Evolutionary conservation across 2,329 filamentous ascomycete species (phyloP).

Genomic region (Epichloe sibirici): DNA sequence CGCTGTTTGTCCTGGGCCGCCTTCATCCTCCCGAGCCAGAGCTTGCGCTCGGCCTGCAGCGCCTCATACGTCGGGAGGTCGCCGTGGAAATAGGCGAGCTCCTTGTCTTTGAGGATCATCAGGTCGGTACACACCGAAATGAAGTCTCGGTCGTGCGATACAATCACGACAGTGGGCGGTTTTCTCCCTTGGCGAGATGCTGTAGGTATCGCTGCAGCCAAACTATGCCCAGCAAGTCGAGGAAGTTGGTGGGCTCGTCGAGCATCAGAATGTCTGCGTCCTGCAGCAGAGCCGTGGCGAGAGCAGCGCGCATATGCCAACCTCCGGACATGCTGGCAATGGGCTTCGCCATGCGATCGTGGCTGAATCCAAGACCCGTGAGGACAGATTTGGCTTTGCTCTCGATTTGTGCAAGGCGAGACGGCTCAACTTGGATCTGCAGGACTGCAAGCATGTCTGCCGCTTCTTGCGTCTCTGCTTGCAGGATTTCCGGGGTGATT

Average conservation of each 20-base stretch:
- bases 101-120: conserved; percentile 61
- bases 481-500: conserved; percentile 43
- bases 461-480: conserved; percentile 56
- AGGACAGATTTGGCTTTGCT: conserved; percentile 54
- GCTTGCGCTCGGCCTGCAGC: conserved; percentile 53
- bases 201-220: conserved; percentile 70
- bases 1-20: conserved; percentile 72
- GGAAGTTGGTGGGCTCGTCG: conserved; percentile 79
- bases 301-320: conserved; percentile 58
- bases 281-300: conserved; percentile 56
- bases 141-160: conserved; percentile 79
- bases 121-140: conserved; percentile 66
- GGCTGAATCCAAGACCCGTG: conserved; percentile 58
- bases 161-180: conserved; percentile 58
- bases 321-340: conserved; percentile 62
- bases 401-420: conserved; percentile 52
- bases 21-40: conserved; percentile 61
- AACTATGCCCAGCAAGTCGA: conserved; percentile 71
- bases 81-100: conserved; percentile 62
- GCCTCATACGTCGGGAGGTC: conserved; percentile 61
- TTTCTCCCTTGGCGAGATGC: conserved; percentile 37
- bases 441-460: conserved; percentile 57
- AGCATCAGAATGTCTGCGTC: conserved; percentile 67
- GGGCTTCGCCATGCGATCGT: conserved; percentile 44
- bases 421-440: conserved; percentile 54